phyloP scores from a whole-genome alignment of 2,329 filamentous ascomycete species.

The Colletotrichum spaethianum region DNA sequence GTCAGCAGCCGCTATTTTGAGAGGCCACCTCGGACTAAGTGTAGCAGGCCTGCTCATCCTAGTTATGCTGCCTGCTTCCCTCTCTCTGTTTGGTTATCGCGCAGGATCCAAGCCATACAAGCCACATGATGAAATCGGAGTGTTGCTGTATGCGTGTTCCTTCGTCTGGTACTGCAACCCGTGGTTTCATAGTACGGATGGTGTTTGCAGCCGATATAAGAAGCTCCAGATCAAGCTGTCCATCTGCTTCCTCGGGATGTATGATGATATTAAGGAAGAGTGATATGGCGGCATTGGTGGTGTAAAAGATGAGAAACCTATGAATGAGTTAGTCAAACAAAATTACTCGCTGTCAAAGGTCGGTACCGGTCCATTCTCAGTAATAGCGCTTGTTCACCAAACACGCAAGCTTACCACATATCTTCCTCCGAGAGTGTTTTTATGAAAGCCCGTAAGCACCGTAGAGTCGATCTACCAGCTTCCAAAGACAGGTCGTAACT shows the following conservation, averaged over 20 bases:
- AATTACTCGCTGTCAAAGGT: too few relatives aligned
- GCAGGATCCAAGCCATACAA: slow-evolving; percentile 18
- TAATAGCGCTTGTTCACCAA: neutral
- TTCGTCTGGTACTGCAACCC: neutral
- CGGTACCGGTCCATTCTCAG: neutral
- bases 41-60: neutral
- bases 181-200: neutral
- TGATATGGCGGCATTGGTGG: slow-evolving; percentile 39
- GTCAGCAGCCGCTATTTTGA: neutral
- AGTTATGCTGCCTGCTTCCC: neutral
- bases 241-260: slow-evolving; percentile 20
- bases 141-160: neutral
- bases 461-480: slow-evolving; percentile 44
- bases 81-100: slow-evolving; percentile 6
- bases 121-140: slow-evolving; percentile 23
- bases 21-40: neutral
- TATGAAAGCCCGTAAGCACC: slow-evolving; percentile 19
- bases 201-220: slow-evolving; percentile 21
- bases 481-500: slow-evolving; percentile 45
- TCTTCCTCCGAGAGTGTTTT: neutral
- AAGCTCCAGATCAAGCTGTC: slow-evolving; percentile 18
- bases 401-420: slow-evolving; percentile 2
- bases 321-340: neutral
- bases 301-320: slow-evolving; percentile 36
- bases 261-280: slow-evolving; percentile 42